A percentile compares a stretch with the other conserved stretches of the same genome.
phyloP scores from a whole-genome alignment of 2,329 filamentous ascomycete species.

The Neonectria ditissima region DNA sequence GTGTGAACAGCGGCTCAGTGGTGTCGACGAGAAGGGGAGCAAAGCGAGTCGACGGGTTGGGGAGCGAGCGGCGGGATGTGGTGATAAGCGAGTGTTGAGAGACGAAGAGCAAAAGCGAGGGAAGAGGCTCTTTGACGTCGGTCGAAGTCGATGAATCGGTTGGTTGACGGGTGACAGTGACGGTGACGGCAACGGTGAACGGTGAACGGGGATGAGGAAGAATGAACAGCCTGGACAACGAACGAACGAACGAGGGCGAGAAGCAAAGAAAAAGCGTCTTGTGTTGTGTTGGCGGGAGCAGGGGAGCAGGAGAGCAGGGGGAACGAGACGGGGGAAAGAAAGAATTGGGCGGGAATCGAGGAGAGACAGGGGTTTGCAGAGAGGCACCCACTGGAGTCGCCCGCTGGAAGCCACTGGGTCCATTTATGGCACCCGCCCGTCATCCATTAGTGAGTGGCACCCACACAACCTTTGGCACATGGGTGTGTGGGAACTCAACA shows the following conservation, averaged over 20 bases:
- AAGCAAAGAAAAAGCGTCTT: constrained; percentile 12
- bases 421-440: constrained; percentile 19
- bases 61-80: constrained; percentile 14
- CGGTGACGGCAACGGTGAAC: constrained; percentile 10
- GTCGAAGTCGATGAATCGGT: constrained; percentile 16
- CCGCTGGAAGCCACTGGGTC: constrained; percentile 14
- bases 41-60: constrained; percentile 20
- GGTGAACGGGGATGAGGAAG: no score
- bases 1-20: constrained; percentile 2
- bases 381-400: constrained; percentile 15
- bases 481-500: constrained; percentile 9
- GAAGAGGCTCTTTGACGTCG: constrained; percentile 23
- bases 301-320: constrained; percentile 10
- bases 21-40: background rate
- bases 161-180: constrained; percentile 1
- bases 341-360: constrained; percentile 17
- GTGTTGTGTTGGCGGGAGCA: constrained; percentile 28
- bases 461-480: constrained; percentile 5
- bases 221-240: constrained; percentile 9
- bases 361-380: constrained; percentile 19
- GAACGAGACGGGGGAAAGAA: background rate
- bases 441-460: constrained; percentile 11
- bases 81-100: constrained; percentile 24
- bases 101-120: constrained; percentile 31
- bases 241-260: constrained; percentile 19